phyloP scores from a whole-genome alignment of 345 rosid genomes.

The Raphanus raphanistrum region DNA sequence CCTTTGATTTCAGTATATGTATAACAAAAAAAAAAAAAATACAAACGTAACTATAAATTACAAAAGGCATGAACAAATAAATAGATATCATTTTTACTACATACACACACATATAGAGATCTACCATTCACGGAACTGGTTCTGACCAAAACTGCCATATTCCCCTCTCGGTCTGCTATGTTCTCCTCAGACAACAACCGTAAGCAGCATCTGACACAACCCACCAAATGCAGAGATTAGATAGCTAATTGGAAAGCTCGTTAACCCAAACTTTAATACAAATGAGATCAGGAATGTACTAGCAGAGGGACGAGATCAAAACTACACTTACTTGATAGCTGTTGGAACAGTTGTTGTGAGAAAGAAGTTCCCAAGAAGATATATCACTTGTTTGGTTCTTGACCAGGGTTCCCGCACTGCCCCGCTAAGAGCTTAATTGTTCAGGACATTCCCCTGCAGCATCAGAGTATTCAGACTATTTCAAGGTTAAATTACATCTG shows the following conservation, averaged over 20 bases:
- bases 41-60: constrained; percentile 9
- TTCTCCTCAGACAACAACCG: constrained; percentile 32
- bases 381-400: constrained; percentile 41
- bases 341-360: constrained; percentile 22
- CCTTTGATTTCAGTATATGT: constrained; percentile 12
- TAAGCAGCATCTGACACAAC: constrained; percentile 16
- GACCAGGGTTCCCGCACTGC: constrained; percentile 38
- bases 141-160: constrained; percentile 19
- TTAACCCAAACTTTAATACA: background rate
- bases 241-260: background rate
- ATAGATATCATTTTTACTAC: constrained; percentile 12
- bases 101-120: constrained; percentile 22
- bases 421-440: constrained; percentile 44
- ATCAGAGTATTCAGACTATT: constrained; percentile 40
- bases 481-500: constrained; percentile 33
- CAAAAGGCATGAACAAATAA: constrained; percentile 25
- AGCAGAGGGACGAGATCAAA: background rate
- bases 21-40: constrained; percentile 16
- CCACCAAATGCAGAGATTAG: constrained; percentile 25
- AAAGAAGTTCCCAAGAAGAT: constrained; percentile 22
- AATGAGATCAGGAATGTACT: constrained; percentile 2
- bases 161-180: constrained; percentile 7
- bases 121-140: constrained; percentile 21
- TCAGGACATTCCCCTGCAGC: constrained; percentile 52
- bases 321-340: constrained; percentile 28